Evolutionary conservation across 768 basidiomycete genomes (phyloP), one percentile per base, ranked within the genome.

Genomic region (Melanogaster broomeanus): DNA sequence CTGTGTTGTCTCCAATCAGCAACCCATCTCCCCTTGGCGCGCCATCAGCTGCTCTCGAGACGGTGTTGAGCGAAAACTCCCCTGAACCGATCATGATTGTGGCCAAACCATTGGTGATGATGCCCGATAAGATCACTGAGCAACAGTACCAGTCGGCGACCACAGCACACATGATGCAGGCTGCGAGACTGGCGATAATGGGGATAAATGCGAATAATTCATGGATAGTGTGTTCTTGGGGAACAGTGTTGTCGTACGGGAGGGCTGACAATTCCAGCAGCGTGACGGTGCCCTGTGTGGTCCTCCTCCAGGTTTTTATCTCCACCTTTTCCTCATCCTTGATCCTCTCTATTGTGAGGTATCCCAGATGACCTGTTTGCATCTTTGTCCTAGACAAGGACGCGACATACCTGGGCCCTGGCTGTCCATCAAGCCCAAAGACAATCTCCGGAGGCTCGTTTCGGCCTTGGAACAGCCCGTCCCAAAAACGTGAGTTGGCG

Each of bases 1-100:
- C 51, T 3, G 61, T 64, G 15, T 56, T 51, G 4, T 57, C 57
- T 6, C 52, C 59, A 22, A 61, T 22, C n/a, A 71, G 50, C 44
- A 71, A 55, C 16, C 72, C 71, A 30, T 73, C 68, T 25, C 67
- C 71, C 12, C 54, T 60, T 0, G 69, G 71, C 0, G 58, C 61
- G 8, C 61, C 60, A 1, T 42, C 38, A 3, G 70, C 62, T 3
- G 71, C 63, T 11, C 24, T 40, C 38, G 25, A 42, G 40, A 60
- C 58, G 12, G 42, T 54, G 4, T 52, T 34, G 16, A 69, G 48
- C 12, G 38, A 37, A 22, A 71, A 51, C 16, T 44, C 40, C 40
- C 68, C 69, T 13, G 67, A 67, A 19, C 69, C 69, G 12, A 71
- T 64, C 8, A 66, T 60, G 3, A 63, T 40, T 38, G 63, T 65